Percentiles rank a stretch among this genome's conserved stretches.
These are phyloP conservation scores for Sarocladium kiliense DNA, from an alignment of 2,329 filamentous ascomycete genomes.

Conservation along the genomic window DNA sequence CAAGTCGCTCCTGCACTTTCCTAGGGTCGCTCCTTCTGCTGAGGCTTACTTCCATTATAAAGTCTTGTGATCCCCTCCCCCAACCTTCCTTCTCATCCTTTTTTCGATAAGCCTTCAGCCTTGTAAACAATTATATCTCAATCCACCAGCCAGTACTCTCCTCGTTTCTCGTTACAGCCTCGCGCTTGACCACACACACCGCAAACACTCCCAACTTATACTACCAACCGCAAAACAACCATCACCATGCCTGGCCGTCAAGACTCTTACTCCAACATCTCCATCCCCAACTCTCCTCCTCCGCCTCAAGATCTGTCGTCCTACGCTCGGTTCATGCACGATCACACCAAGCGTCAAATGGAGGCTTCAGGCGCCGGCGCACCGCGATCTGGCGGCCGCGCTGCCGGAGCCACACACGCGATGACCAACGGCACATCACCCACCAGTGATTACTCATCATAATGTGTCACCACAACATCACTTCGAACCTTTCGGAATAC, in stretches of 20 bases:
- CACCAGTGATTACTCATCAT: conserved; percentile 13
- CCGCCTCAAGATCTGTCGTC: conserved; percentile 44
- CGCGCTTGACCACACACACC: background rate
- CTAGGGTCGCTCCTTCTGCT: background rate
- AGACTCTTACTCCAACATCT: conserved; percentile 29
- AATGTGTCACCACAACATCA: too few relatives aligned
- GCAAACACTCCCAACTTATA: background rate
- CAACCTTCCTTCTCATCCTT: background rate
- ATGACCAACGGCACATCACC: conserved; percentile 25
- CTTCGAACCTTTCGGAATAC: too few relatives aligned
- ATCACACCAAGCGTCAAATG: conserved; percentile 63
- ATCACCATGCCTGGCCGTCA: conserved; percentile 32
- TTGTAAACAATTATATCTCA: background rate
- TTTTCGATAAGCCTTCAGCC: background rate
- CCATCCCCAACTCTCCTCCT: conserved; percentile 31
- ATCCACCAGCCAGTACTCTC: background rate
- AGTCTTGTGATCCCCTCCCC: conserved; percentile 5
- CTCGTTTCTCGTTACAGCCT: background rate
- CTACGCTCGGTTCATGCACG: conserved; percentile 58
- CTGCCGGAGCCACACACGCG: conserved; percentile 11
- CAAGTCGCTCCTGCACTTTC: background rate
- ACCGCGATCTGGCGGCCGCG: conserved; percentile 13
- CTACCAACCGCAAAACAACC: conserved; percentile 6
- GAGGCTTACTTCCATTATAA: conserved; percentile 1
- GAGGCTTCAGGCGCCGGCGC: conserved; percentile 39